Evolutionary conservation across 2,329 filamentous ascomycete genomes (phyloP).

Genomic region (Colletotrichum sojae): DNA sequence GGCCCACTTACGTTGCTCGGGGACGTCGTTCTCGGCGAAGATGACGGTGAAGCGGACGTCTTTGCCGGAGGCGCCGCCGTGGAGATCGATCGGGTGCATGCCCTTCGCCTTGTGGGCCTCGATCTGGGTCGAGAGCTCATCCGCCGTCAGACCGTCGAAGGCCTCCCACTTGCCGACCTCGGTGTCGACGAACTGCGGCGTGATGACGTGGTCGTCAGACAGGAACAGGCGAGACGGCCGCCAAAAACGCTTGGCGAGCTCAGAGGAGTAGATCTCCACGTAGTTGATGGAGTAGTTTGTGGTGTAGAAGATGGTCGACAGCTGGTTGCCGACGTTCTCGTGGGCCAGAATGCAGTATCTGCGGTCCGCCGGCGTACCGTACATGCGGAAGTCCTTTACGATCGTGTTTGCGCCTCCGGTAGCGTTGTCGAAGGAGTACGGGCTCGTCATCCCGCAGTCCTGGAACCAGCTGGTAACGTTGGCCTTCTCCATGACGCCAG

Average conservation of each 20-base stretch:
- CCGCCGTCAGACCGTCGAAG: constrained; percentile 14
- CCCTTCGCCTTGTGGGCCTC: constrained; percentile 25
- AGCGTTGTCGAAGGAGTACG: constrained; percentile 16
- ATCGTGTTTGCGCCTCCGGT: neutral
- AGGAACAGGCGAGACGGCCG: constrained; percentile 34
- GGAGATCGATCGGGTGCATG: constrained; percentile 37
- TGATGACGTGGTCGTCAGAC: constrained; percentile 36
- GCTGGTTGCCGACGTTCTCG: constrained; percentile 36
- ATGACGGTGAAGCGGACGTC: constrained; percentile 35
- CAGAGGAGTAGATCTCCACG: constrained; percentile 5
- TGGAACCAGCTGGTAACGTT: constrained; percentile 34
- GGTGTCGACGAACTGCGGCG: constrained; percentile 37
- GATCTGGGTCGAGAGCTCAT: constrained; percentile 29
- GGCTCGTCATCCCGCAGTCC: constrained; percentile 26
- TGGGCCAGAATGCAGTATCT: constrained; percentile 35
- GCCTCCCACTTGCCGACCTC: constrained; percentile 38
- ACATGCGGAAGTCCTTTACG: constrained; percentile 36
- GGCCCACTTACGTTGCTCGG: constrained; percentile 32
- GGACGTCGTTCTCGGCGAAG: constrained; percentile 37
- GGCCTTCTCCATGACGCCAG: constrained; percentile 41
- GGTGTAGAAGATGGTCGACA: constrained; percentile 30
- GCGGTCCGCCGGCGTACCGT: constrained; percentile 29
- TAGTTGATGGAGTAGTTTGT: constrained; percentile 23
- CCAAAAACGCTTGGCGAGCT: constrained; percentile 40
- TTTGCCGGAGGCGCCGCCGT: constrained; percentile 27